Conservation (phyloP, 345 rosid species). For the Streptanthus diversifolius region DNA sequence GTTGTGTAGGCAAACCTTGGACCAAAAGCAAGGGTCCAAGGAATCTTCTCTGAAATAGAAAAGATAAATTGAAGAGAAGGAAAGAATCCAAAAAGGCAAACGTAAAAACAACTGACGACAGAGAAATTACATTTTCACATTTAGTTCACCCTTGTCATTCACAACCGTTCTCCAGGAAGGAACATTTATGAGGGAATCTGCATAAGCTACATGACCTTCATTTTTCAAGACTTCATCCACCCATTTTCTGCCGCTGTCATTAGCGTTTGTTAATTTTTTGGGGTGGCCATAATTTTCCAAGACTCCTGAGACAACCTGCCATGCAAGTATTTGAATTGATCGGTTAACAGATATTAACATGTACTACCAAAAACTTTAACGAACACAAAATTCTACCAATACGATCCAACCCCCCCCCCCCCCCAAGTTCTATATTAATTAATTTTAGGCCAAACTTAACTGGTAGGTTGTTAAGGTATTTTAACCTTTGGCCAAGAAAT, state of each 20-base stretch:
- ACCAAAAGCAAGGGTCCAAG: conserved; percentile 84
- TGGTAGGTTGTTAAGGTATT: background rate
- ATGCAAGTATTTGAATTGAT: conserved; percentile 9
- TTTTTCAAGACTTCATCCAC: conserved; percentile 71
- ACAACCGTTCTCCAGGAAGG: conserved; percentile 79
- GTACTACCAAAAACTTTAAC: background rate
- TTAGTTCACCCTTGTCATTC: conserved; percentile 74
- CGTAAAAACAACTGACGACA: background rate
- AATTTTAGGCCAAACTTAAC: too few species aligned
- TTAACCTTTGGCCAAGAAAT: background rate
- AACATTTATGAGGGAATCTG: conserved; percentile 42
- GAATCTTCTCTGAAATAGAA: conserved; percentile 61
- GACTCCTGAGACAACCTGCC: conserved; percentile 82
- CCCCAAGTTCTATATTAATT: too few species aligned
- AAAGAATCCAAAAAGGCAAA: background rate
- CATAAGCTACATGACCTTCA: conserved; percentile 57
- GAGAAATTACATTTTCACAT: conserved; percentile 55
- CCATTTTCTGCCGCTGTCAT: conserved; percentile 51
- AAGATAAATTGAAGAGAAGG: conserved; percentile 10
- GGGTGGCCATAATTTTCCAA: conserved; percentile 72
- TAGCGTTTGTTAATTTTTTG: conserved; percentile 43
- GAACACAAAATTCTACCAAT: background rate
- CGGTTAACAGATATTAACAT: background rate
- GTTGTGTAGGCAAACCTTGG: conserved; percentile 82
- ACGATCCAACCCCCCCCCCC: too few species aligned